Evolutionary conservation across 2,329 filamentous ascomycete species (phyloP), one percentile per base, ranked within the genome.

Genomic region (Biscogniauxia mediterranea): DNA sequence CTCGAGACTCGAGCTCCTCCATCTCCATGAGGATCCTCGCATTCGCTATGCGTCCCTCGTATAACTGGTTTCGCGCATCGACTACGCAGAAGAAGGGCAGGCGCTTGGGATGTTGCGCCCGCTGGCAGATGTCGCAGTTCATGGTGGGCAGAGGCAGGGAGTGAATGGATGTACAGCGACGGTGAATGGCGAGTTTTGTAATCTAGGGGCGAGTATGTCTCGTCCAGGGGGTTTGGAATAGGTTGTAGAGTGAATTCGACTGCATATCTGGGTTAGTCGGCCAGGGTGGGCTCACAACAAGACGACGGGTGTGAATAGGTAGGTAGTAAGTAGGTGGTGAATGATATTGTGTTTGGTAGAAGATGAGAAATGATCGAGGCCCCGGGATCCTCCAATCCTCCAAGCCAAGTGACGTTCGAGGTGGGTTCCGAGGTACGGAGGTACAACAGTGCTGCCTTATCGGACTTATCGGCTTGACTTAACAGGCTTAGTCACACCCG

Each of bases 41-140:
- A 66, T 85, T 81, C 63, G 85, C 83, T 62, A 92, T 73, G 54
- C 89, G 87, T 23, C 80, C 76, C 42, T 85, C 83, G 73, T 92
- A 92, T 28, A 92, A 79, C 56, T 79, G 78, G 69, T 89, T 92
- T 56, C 89, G 84, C 54, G 87, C 88, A 77, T 92, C 90, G 54
- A 89, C 84, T 25, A 84, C 79, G 73, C 90, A 93, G 68, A 90
- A 79, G 69, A 91, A 89, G 13, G 85, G 85, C 58, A 87, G 75
- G 70, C 79, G 83, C 66, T 80, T 77, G n/a, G 80, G 69, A 65
- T 83, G 80, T 75, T 85, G 79, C 70, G 78, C 74, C 70, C 84
- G 80, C 74, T 80, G 78, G 74, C 89, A 92, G 74, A 90, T 84
- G 73, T 87, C 83, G 79, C 89, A 92, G 71, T 85, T 85, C 87